phyloP scores from a whole-genome alignment of 768 basidiomycete genomes.

The Tephrocybe sp. region DNA sequence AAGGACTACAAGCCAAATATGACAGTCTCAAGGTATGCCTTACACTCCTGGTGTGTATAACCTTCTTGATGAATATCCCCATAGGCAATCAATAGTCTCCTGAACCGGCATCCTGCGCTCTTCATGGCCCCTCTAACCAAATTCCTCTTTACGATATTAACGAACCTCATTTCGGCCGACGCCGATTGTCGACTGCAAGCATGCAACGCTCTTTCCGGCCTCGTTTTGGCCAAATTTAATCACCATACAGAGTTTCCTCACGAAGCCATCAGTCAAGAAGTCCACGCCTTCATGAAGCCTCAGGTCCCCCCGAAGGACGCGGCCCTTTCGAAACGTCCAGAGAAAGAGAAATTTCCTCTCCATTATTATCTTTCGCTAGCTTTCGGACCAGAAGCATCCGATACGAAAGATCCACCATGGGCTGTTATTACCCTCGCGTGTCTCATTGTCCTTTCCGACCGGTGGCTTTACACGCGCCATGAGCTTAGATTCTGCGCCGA shows the following conservation, averaged over 20 bases:
- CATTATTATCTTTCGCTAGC: constrained; percentile 26
- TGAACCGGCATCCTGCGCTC: constrained; percentile 40
- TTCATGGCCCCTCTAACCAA: constrained; percentile 50
- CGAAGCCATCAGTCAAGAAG: constrained; percentile 22
- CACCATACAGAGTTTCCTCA: constrained; percentile 22
- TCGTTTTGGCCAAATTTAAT: constrained; percentile 43
- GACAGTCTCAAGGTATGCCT: constrained; percentile 34
- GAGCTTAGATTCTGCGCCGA: constrained; percentile 37
- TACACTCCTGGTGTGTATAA: not conserved
- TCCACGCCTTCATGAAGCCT: constrained; percentile 27
- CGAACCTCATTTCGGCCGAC: constrained; percentile 28
- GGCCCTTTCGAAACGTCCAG: no score
- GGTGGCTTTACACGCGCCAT: constrained; percentile 40
- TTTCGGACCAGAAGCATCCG: constrained; percentile 22
- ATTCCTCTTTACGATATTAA: constrained; percentile 43
- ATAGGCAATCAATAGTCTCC: constrained; percentile 35
- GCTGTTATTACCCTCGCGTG: constrained; percentile 43
- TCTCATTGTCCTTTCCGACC: constrained; percentile 47
- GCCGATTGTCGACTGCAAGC: constrained; percentile 46
- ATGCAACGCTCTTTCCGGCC: constrained; percentile 55
- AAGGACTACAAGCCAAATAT: constrained; percentile 31
- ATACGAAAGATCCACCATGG: constrained; percentile 39
- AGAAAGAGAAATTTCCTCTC: constrained; percentile 22
- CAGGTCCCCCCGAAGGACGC: constrained; percentile 17
- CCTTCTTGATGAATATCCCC: not conserved